Base-by-base conservation (phyloP, 257 asterid species). In the Ilex asprella region DNA sequence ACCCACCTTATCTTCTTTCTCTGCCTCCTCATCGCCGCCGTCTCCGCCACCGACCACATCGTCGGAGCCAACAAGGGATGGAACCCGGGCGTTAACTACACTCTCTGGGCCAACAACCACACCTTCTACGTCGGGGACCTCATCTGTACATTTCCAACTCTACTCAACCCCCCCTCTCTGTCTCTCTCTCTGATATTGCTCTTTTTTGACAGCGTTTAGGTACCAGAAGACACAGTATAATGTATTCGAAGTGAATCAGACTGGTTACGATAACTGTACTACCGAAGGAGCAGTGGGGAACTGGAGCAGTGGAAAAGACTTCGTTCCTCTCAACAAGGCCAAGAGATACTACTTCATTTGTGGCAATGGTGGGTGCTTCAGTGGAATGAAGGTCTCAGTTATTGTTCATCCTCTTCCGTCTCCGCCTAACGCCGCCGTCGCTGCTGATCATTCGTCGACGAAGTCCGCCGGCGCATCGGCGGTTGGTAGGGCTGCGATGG, bases 341-440 rank as follows among this genome's bases (percentile, higher is more conserved):
- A 50, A 50, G 55, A 50, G 55, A 10, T 47, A 10, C n/a, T 47
- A 47, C 53, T 89, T 87, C 85, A 83, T 89, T 53, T 84, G 94
- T 53, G 97, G 95, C 6, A 87, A 67, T 3, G 97, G 97, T n/a
- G 92, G 88, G 15, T 89, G 97, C 82, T 71, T 81, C 58, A 79
- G 53, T 16, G 97, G 97, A 27, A 89, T 89, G 97, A 89, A 87
- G 81, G 95, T 87, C 5, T 78, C 95, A 2, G 88, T 89, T 21
- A 32, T 79, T 11, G 95, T 89, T 64, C 97, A 84, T 30, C 62
- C 86, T 5, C 88, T 87, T 39, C 89, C 94, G 15, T 59, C 91
- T 62, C 86, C 95, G 67, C 97, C 94, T 3, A 67, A 14, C 50
- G 62, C 93, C 4, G 67, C 86, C 47, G 3, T 63, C 31, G 57